Conservation (phyloP, 257 asterid species). For the Fraxinus cuspidata region DNA sequence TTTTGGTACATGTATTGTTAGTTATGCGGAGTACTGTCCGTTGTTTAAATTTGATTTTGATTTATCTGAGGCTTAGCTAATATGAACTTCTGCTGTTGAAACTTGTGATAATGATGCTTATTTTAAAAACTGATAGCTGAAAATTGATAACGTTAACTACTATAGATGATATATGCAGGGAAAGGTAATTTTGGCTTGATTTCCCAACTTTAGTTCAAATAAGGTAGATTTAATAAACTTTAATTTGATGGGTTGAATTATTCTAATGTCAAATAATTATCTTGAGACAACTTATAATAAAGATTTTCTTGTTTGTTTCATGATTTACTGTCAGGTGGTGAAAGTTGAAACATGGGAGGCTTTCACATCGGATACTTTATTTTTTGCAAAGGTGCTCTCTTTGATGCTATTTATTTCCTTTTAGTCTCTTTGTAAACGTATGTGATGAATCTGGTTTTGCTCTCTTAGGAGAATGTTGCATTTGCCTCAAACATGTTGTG, state of each 20-base stretch:
- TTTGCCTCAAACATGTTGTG: neutral
- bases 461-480: neutral
- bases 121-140: neutral
- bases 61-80: neutral
- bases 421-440: neutral
- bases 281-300: neutral
- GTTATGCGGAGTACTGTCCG: neutral
- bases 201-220: neutral
- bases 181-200: neutral
- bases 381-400: conserved; percentile 72
- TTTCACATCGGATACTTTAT: conserved; percentile 55
- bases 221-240: neutral
- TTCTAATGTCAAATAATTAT: neutral
- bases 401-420: conserved; percentile 18
- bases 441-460: neutral
- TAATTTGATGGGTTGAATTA: neutral
- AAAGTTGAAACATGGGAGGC: conserved; percentile 91
- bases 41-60: neutral
- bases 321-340: conserved; percentile 58
- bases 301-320: neutral
- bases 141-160: neutral
- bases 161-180: neutral
- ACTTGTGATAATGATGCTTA: neutral
- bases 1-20: neutral
- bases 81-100: neutral